A percentile compares a stretch with the other conserved stretches of the same genome.
phyloP scores from a whole-genome alignment of 495 filamentous ascomycete species.

The Lophiostoma macrostomum region DNA sequence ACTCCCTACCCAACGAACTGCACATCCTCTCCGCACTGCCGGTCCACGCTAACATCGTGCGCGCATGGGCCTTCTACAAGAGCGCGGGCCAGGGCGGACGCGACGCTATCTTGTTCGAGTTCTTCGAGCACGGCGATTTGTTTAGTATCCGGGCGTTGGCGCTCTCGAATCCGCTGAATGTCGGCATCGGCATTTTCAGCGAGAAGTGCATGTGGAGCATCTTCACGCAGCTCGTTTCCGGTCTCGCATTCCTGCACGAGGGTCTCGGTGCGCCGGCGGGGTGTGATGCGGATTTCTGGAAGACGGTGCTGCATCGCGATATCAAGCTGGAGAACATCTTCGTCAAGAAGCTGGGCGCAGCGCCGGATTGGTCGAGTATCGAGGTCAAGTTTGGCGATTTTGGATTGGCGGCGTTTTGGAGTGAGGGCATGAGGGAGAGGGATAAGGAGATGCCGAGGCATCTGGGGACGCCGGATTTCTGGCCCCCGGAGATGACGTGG shows the following conservation, averaged over 20 bases:
- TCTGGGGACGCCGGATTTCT: conserved; percentile 1
- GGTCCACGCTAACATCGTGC: too few species aligned
- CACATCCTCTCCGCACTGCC: too few species aligned
- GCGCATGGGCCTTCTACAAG: too few species aligned
- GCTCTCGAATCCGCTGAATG: too few species aligned
- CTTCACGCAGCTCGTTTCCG: conserved; percentile 10
- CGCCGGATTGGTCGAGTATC: conserved; percentile 1
- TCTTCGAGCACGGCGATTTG: too few species aligned
- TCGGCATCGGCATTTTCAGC: conserved; percentile 4
- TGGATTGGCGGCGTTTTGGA: conserved; percentile 9
- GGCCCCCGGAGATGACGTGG: conserved; percentile 22
- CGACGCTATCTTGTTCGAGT: too few species aligned
- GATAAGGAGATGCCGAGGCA: not conserved
- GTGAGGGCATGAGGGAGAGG: not conserved
- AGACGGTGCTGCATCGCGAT: conserved; percentile 17
- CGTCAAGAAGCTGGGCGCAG: not conserved
- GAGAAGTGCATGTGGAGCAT: conserved; percentile 9
- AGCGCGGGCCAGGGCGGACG: too few species aligned
- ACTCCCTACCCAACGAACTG: too few species aligned
- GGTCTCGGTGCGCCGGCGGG: not conserved
- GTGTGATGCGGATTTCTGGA: not conserved
- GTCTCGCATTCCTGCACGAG: conserved; percentile 18
- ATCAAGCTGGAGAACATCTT: conserved; percentile 20
- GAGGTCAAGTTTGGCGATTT: conserved; percentile 23
- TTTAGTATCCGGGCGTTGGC: too few species aligned